Evolutionary conservation across 2,329 filamentous ascomycete genomes (phyloP).

Genomic region (Leptosphaerulina australis): DNA sequence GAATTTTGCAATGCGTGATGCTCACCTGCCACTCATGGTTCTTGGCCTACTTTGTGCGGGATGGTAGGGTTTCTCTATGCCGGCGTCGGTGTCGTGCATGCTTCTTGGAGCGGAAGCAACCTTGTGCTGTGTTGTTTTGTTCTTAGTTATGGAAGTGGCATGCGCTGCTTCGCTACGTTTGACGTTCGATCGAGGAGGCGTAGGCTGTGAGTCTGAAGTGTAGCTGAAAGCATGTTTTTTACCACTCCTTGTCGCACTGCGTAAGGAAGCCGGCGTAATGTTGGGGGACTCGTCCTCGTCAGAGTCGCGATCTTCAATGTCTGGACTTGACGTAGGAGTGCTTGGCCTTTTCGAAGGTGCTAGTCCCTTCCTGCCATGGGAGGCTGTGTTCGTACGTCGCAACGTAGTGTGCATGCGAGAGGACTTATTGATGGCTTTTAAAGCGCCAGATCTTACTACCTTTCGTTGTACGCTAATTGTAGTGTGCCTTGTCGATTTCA

Average conservation of each 20-base stretch:
- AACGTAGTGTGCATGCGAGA: slow-evolving; percentile 13
- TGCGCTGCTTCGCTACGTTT: slow-evolving; percentile 3
- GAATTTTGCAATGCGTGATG: too few species aligned
- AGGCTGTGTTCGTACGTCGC: slow-evolving; percentile 15
- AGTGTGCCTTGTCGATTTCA: slow-evolving; percentile 30
- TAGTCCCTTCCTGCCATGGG: slow-evolving; percentile 21
- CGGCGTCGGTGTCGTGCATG: slow-evolving; percentile 23
- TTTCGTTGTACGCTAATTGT: slow-evolving; percentile 35
- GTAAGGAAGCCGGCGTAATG: slow-evolving; percentile 46
- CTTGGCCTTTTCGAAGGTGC: slow-evolving; percentile 23
- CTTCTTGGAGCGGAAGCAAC: slow-evolving; percentile 6
- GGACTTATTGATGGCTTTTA: slow-evolving; percentile 32
- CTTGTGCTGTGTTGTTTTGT: slow-evolving; percentile 16
- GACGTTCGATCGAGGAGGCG: neutral
- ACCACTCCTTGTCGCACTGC: slow-evolving; percentile 37
- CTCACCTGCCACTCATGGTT: slow-evolving; percentile 23
- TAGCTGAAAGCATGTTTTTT: slow-evolving; percentile 21
- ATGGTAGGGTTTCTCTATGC: slow-evolving; percentile 19
- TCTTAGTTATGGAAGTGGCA: neutral
- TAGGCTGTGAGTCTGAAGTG: slow-evolving; percentile 2
- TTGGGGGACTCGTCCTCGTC: slow-evolving; percentile 39
- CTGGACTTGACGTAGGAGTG: slow-evolving; percentile 23
- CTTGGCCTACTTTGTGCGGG: slow-evolving; percentile 15
- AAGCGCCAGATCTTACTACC: slow-evolving; percentile 27
- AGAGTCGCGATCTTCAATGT: slow-evolving; percentile 16